A percentile compares a stretch with the other conserved stretches of the same genome.
phyloP scores from a whole-genome alignment of 1,284 basidiomycete species.

The Takashimella koratensis region DNA sequence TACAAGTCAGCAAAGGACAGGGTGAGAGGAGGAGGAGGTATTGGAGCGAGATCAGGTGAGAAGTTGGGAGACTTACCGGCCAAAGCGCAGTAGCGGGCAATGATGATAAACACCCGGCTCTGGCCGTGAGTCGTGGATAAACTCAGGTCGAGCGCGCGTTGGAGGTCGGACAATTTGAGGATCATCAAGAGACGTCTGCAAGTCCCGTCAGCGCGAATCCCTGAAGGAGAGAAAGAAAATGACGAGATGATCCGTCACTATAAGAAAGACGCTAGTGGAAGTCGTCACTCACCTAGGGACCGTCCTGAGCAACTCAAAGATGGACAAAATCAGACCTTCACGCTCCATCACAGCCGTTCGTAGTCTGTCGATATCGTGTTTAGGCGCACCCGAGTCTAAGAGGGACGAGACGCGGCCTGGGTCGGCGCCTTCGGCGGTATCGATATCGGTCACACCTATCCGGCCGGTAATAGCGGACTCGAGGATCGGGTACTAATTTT shows the following conservation, averaged over 20 bases:
- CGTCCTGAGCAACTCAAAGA: slow-evolving; percentile 77
- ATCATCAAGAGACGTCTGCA: slow-evolving; percentile 47
- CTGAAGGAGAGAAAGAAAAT: too few species aligned
- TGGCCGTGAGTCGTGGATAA: slow-evolving; percentile 58
- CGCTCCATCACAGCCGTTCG: slow-evolving; percentile 64
- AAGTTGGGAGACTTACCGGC: slow-evolving; percentile 24
- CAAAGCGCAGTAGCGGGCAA: slow-evolving; percentile 79
- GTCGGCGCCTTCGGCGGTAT: slow-evolving; percentile 10
- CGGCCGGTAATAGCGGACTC: slow-evolving; percentile 77
- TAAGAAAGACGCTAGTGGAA: too few species aligned
- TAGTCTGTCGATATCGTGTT: slow-evolving; percentile 64
- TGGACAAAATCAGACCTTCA: slow-evolving; percentile 74
- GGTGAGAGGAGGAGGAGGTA: not conserved
- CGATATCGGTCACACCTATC: slow-evolving; percentile 44
- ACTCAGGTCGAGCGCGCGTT: slow-evolving; percentile 58
- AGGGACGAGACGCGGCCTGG: slow-evolving; percentile 59
- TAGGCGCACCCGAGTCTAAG: slow-evolving; percentile 65
- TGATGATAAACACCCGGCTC: slow-evolving; percentile 84
- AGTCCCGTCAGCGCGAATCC: not conserved
- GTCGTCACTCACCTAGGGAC: slow-evolving; percentile 63
- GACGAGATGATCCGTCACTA: not conserved
- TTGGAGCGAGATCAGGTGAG: not conserved
- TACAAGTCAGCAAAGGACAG: not conserved
- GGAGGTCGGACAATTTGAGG: slow-evolving; percentile 59
- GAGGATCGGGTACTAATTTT: slow-evolving; percentile 54